Evolutionary conservation across 306 rosid genomes (phyloP).

Genomic region (Luffa aegyptiaca): DNA sequence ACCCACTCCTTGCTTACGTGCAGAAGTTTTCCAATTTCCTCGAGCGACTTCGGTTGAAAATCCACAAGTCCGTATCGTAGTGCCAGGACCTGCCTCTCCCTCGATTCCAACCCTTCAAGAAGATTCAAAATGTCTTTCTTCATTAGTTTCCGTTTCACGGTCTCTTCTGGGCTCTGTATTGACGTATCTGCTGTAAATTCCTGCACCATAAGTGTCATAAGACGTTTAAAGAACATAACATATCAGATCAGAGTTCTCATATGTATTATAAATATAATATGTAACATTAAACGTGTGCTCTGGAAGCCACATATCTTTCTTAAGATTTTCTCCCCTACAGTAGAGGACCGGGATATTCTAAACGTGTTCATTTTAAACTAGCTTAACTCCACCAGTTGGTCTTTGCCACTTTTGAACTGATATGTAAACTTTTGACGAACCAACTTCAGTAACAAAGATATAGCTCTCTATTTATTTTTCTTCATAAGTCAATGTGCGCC

Average conservation of each 20-base stretch:
- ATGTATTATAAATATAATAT: neutral
- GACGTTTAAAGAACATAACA: neutral
- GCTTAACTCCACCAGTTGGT: neutral
- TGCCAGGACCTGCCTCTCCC: constrained; percentile 60
- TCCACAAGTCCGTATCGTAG: constrained; percentile 65
- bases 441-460: neutral
- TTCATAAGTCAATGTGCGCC: too few species aligned
- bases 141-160: constrained; percentile 56
- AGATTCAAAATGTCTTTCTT: constrained; percentile 39
- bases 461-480: neutral
- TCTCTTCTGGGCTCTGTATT: constrained; percentile 54
- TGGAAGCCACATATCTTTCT: neutral
- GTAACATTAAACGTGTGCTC: neutral
- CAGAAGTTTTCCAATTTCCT: constrained; percentile 56
- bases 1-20: constrained; percentile 63
- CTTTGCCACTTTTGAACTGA: neutral
- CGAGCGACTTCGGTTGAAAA: constrained; percentile 58
- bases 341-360: neutral
- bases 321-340: neutral
- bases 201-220: constrained; percentile 29
- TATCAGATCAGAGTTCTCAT: neutral
- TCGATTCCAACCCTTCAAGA: constrained; percentile 45
- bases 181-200: constrained; percentile 39
- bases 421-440: neutral
- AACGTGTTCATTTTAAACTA: neutral